Evolutionary conservation across 768 basidiomycete species (phyloP).

Genomic region (Baorangia bicolor): DNA sequence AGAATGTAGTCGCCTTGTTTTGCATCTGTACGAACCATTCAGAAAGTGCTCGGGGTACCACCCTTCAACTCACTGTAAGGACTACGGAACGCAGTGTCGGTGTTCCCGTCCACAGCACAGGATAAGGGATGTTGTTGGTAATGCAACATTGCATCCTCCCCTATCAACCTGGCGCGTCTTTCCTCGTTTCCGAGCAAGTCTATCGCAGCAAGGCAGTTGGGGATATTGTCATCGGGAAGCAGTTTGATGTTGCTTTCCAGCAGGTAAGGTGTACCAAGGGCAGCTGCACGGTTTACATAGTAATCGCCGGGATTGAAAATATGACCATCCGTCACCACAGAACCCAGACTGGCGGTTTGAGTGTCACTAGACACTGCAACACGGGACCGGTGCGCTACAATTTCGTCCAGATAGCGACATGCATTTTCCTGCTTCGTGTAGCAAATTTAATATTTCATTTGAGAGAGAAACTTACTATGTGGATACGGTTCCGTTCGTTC

Average conservation of each 20-base stretch:
- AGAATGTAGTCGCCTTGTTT: conserved; percentile 38
- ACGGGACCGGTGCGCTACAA: conserved; percentile 11
- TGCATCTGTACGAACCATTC: conserved; percentile 14
- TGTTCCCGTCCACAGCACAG: conserved; percentile 55
- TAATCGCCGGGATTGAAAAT: not conserved
- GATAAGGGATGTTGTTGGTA: conserved; percentile 50
- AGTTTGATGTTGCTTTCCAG: conserved; percentile 53
- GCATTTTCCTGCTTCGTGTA: conserved; percentile 42
- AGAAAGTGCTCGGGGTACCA: conserved; percentile 16
- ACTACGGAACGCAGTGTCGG: conserved; percentile 51
- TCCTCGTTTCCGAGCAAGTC: conserved; percentile 46
- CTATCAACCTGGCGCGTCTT: conserved; percentile 35
- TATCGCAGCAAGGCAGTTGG: conserved; percentile 26
- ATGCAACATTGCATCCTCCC: conserved; percentile 31
- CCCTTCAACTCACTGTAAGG: conserved; percentile 38
- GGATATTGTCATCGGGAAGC: conserved; percentile 34
- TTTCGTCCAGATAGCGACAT: conserved; percentile 41
- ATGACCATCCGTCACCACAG: conserved; percentile 6
- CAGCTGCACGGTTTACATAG: conserved; percentile 37
- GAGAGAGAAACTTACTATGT: conserved; percentile 48
- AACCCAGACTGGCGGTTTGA: not conserved
- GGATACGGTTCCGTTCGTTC: conserved; percentile 51
- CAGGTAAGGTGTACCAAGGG: conserved; percentile 44
- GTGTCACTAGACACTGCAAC: not conserved
- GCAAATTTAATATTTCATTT: not conserved